Evolutionary conservation across 495 filamentous ascomycete species (phyloP).

Genomic region (Xylaria longipes): DNA sequence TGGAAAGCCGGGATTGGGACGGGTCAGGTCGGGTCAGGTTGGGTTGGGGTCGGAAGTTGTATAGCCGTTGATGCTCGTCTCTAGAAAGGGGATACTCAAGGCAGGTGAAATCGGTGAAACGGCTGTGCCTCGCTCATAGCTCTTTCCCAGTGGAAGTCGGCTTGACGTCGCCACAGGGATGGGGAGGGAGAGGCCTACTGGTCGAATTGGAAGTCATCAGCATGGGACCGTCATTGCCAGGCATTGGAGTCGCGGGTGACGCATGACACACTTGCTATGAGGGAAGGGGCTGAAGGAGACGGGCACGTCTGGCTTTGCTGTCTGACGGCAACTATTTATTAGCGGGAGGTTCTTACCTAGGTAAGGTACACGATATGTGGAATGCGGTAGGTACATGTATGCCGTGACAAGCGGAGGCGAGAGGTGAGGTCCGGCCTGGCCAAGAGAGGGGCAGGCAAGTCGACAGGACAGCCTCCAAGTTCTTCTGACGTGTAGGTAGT

Average conservation of each 20-base stretch:
- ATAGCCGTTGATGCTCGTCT: conserved; percentile 13
- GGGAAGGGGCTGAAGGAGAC: not conserved
- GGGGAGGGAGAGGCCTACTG: not conserved
- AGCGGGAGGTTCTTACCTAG: conserved; percentile 10
- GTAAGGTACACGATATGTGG: conserved; percentile 11
- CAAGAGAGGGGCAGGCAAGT: conserved; percentile 19
- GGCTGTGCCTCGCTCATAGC: conserved; percentile 12
- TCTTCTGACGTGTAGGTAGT: not conserved
- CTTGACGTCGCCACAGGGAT: not conserved
- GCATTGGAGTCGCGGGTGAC: not conserved
- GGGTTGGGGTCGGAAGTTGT: conserved; percentile 8
- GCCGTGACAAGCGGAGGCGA: conserved; percentile 17
- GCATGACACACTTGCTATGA: not conserved
- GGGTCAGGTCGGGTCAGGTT: not conserved
- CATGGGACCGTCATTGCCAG: not conserved
- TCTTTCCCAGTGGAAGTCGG: not conserved
- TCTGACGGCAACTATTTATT: conserved; percentile 13
- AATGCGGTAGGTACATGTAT: conserved; percentile 6
- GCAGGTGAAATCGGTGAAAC: not conserved
- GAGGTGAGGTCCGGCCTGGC: conserved; percentile 9
- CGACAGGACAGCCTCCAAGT: no score
- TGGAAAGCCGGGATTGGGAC: conserved; percentile 16
- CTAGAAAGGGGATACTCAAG: not conserved
- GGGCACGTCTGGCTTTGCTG: conserved; percentile 6
- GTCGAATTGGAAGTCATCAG: conserved; percentile 6